Percentiles rank a stretch among this genome's conserved stretches.
Evolutionary conservation across 169 alveolate species (phyloP).

Genomic region (Theileria annulata): DNA sequence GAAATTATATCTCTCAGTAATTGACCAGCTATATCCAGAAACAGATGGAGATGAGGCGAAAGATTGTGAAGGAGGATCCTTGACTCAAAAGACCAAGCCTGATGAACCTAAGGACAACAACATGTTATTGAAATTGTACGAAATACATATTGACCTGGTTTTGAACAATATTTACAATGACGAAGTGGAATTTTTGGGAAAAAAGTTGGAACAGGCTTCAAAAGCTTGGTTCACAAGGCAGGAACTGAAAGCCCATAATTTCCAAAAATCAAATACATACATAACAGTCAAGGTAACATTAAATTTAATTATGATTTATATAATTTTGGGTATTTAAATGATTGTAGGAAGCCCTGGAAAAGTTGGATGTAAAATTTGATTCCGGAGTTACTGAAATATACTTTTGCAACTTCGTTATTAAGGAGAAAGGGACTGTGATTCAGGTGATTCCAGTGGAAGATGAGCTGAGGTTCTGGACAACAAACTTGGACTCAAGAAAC

Average conservation of each 20-base stretch:
- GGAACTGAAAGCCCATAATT: conserved; percentile 30
- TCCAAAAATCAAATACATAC: conserved; percentile 46
- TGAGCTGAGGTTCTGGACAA: background rate
- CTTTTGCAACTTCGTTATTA: conserved; percentile 37
- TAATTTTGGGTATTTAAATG: background rate
- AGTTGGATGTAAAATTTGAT: conserved; percentile 36
- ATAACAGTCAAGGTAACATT: conserved; percentile 42
- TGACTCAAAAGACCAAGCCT: background rate
- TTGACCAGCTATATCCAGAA: background rate
- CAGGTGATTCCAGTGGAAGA: background rate
- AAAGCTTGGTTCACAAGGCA: conserved; percentile 60
- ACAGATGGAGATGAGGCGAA: conserved; percentile 16
- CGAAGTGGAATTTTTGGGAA: conserved; percentile 5
- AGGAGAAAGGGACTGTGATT: conserved; percentile 1
- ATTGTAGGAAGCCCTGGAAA: conserved; percentile 15
- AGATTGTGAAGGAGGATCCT: background rate
- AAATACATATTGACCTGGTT: conserved; percentile 40
- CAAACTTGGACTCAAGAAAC: background rate
- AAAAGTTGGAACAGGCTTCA: conserved; percentile 44
- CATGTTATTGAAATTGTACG: conserved; percentile 35
- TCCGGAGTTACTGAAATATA: conserved; percentile 48
- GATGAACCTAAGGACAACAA: conserved; percentile 6
- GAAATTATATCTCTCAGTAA: conserved; percentile 1
- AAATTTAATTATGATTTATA: background rate
- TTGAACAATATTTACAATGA: conserved; percentile 15